Evolutionary conservation across 2,329 filamentous ascomycete genomes (phyloP).

Genomic region (Fusarium oxysporum): DNA sequence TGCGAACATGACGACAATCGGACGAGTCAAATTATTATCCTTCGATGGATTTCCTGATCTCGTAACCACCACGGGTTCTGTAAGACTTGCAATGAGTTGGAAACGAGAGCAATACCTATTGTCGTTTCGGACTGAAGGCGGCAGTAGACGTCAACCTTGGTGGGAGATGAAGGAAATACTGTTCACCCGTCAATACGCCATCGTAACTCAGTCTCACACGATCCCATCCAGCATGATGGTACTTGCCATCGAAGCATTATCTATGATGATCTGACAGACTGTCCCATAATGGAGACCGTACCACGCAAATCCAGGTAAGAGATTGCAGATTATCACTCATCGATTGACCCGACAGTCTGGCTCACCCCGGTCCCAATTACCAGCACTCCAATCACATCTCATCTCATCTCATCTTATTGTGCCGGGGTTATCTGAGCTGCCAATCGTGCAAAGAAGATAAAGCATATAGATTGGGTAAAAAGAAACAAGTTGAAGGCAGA

Average conservation of each 20-base stretch:
- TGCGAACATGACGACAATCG: neutral
- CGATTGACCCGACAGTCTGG: neutral
- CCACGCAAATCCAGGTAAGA: too few relatives aligned
- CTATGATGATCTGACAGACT: too few relatives aligned
- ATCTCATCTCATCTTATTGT: neutral
- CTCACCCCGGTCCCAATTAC: neutral
- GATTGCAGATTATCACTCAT: too few relatives aligned
- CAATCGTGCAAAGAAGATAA: neutral
- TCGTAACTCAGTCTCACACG: too few relatives aligned
- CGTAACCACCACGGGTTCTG: accelerated
- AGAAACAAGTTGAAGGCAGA: neutral
- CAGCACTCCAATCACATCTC: neutral
- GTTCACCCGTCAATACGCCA: too few relatives aligned
- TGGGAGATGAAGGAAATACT: too few relatives aligned
- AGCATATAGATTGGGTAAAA: too few relatives aligned
- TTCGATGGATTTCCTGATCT: neutral
- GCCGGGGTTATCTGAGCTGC: neutral
- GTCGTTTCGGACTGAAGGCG: too few relatives aligned
- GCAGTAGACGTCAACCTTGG: too few relatives aligned
- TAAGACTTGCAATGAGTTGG: neutral
- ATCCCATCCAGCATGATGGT: too few relatives aligned
- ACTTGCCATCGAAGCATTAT: too few relatives aligned
- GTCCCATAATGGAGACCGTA: too few relatives aligned
- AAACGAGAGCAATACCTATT: neutral
- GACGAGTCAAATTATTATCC: accelerated